Base-by-base conservation (phyloP, 2,329 filamentous ascomycete species). In the Colletotrichum spaethianum region DNA sequence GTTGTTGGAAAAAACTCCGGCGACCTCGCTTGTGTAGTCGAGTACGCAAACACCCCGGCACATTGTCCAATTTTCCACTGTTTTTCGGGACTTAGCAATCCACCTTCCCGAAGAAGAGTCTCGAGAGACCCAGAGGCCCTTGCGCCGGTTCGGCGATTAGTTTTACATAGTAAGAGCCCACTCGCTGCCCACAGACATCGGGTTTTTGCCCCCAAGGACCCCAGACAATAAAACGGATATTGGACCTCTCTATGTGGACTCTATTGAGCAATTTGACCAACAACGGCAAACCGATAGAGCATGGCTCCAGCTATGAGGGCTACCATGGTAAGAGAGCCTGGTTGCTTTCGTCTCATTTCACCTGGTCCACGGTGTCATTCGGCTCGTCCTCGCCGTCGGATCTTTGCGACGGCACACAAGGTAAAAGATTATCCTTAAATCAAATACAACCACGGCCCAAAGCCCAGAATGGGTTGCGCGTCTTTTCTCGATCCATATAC, bases 61-160 rank as follows among this genome's bases (percentile, higher is more conserved):
- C 44, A 53, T 20, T 67, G n/a, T 53, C 40, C 40, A 40, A 42
- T 42, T 28, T 26, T 57, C 31, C 33, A 56, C 55, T 31, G 23
- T 40, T 18, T 26, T 28, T n/a, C 6, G n/a, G 46, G 23, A 4
- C 55, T 8, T 8, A 11, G 23, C 4, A 11, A 12, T 23, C 55
- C 36, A 59, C 55, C 55, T 59, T 59, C 55, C 55, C 16, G 36
- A 42, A 59, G 11, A 40, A 59, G 55, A 59, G 36, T n/a, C 36
- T 28, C 9, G 20, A 46, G 42, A 46, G 7, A 16, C 18, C 33
- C 40, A 38, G 55, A 57, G 31, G 55, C 26, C 55, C n/a, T 57
- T 57, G 55, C 12, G 14, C 38, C 42, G 12, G 44, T 46, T 46
- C 42, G 57, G 40, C 40, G 40, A 36, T 33, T 48, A 23, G n/a